phyloP scores from a whole-genome alignment of 345 rosid genomes.

The Heritiera littoralis region DNA sequence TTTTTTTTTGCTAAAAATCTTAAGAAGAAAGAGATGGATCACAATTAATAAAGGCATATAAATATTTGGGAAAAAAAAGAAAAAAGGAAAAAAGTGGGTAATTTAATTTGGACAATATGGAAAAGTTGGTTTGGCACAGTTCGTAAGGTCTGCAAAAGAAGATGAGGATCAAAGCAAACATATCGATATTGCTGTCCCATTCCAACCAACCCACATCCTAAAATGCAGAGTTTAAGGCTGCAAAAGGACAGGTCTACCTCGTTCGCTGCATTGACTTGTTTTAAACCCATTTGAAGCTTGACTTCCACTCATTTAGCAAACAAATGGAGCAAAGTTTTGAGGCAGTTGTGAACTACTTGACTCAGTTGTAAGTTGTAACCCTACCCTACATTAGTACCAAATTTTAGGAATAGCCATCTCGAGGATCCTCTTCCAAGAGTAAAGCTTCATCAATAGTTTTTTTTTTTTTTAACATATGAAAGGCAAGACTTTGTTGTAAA shows the following conservation, averaged over 20 bases:
- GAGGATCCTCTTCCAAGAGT: too few species aligned
- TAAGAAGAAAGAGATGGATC: neutral
- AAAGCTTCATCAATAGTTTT: neutral
- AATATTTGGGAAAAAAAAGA: neutral
- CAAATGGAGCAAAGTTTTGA: neutral
- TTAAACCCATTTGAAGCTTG: neutral
- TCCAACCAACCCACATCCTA: neutral
- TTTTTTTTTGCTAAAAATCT: neutral
- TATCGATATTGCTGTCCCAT: neutral
- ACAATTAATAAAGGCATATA: neutral
- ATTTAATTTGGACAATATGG: constrained; percentile 6
- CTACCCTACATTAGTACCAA: neutral
- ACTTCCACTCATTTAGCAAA: neutral
- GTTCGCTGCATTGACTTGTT: neutral
- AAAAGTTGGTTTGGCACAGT: neutral
- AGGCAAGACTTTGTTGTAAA: too few species aligned
- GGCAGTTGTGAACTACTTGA: neutral
- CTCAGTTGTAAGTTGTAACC: neutral
- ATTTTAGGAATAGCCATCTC: neutral
- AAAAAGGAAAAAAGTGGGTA: neutral
- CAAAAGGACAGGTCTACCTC: neutral
- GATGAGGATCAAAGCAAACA: neutral
- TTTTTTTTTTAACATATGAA: too few species aligned
- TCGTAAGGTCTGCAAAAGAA: neutral
- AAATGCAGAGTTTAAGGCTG: neutral